These are phyloP conservation scores for Populus tomentosa DNA, from an alignment of 441 rosid species.

Conservation along the genomic window DNA sequence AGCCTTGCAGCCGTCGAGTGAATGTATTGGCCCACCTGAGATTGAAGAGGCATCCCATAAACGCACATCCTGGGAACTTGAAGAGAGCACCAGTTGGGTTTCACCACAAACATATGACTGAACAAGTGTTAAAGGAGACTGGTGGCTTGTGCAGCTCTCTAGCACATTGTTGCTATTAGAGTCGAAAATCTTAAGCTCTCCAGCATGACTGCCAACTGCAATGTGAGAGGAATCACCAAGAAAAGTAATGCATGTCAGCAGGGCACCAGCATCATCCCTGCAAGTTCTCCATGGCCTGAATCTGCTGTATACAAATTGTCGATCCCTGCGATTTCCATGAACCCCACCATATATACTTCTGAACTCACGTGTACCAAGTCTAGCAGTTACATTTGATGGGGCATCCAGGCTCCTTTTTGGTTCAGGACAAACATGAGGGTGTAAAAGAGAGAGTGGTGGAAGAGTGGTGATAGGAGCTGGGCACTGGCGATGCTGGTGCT, in stretches of 20 bases:
- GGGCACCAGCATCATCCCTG: constrained; percentile 78
- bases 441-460: constrained; percentile 92
- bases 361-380: constrained; percentile 85
- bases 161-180: constrained; percentile 61
- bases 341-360: constrained; percentile 79
- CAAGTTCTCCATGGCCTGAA: constrained; percentile 94
- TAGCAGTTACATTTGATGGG: constrained; percentile 80
- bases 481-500: constrained; percentile 99
- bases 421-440: constrained; percentile 97
- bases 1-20: constrained; percentile 83
- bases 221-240: constrained; percentile 73
- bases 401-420: constrained; percentile 92
- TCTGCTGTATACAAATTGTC: constrained; percentile 95
- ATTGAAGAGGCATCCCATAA: constrained; percentile 87
- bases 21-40: constrained; percentile 65
- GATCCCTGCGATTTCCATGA: constrained; percentile 93
- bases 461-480: constrained; percentile 98
- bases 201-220: constrained; percentile 88
- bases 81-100: constrained; percentile 77
- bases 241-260: constrained; percentile 75
- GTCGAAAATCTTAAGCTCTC: constrained; percentile 82
- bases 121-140: constrained; percentile 68
- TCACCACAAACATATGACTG: constrained; percentile 62
- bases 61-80: constrained; percentile 79
- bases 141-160: constrained; percentile 81